Evolutionary conservation across 2,329 filamentous ascomycete genomes (phyloP).

Genomic region (Cordyceps sp.): DNA sequence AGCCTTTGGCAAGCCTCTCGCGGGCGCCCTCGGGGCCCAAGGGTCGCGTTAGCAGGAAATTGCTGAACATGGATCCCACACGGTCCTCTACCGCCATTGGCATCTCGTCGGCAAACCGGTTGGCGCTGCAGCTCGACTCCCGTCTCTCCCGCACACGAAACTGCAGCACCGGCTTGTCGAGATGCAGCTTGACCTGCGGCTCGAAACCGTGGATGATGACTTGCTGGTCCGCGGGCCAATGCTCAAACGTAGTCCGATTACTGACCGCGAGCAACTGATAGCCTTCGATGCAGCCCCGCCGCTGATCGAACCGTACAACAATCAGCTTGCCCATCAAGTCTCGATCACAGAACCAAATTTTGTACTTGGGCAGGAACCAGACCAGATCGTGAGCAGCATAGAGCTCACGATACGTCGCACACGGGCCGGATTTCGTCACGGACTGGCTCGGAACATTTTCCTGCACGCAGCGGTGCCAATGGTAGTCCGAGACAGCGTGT

Average conservation of each 20-base stretch:
- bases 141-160: slow-evolving; percentile 20
- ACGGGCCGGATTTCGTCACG: slow-evolving; percentile 40
- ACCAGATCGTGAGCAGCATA: slow-evolving; percentile 60
- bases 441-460: slow-evolving; percentile 41
- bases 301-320: slow-evolving; percentile 58
- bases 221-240: slow-evolving; percentile 47
- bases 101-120: slow-evolving; percentile 31
- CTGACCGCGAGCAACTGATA: slow-evolving; percentile 58
- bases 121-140: slow-evolving; percentile 9
- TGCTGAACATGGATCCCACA: slow-evolving; percentile 39
- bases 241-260: slow-evolving; percentile 32
- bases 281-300: slow-evolving; percentile 61
- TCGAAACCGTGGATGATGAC: slow-evolving; percentile 59
- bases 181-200: slow-evolving; percentile 52
- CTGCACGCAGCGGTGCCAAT: slow-evolving; percentile 60
- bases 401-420: slow-evolving; percentile 49
- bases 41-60: slow-evolving; percentile 49
- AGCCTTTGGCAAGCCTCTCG: slow-evolving; percentile 12
- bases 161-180: slow-evolving; percentile 55
- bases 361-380: slow-evolving; percentile 71
- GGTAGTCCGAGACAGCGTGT: slow-evolving; percentile 46
- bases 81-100: slow-evolving; percentile 32
- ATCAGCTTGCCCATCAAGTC: slow-evolving; percentile 60
- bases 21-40: slow-evolving; percentile 18
- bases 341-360: slow-evolving; percentile 73